Percentiles rank a stretch among this genome's conserved stretches.
phyloP scores from a whole-genome alignment of 2,329 filamentous ascomycete species.

The Elsinoe fawcettii region DNA sequence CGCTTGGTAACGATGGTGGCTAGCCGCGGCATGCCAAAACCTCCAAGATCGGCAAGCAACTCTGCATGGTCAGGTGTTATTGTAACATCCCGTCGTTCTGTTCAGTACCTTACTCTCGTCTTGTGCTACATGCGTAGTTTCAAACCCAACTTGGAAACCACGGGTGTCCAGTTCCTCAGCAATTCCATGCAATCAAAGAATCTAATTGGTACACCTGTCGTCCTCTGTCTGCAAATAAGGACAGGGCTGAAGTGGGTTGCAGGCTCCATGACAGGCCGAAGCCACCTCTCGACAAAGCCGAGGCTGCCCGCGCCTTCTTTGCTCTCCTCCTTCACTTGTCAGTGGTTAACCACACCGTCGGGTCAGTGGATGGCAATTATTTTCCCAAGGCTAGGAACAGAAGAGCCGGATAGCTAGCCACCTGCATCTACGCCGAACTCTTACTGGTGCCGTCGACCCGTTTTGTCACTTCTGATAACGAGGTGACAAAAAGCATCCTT shows the following conservation, averaged over 20 bases:
- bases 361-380: not conserved
- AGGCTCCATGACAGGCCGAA: not conserved
- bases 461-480: slow-evolving; percentile 4
- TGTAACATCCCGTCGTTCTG: not conserved
- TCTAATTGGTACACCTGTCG: not conserved
- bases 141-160: not conserved
- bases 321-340: not conserved
- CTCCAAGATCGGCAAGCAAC: not conserved
- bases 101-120: not conserved
- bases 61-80: not conserved
- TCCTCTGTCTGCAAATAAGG: not conserved
- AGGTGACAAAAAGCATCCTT: slow-evolving; percentile 3
- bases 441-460: not conserved
- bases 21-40: not conserved
- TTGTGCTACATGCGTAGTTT: not conserved
- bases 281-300: not conserved
- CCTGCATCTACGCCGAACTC: not conserved
- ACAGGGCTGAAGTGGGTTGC: not conserved
- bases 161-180: no score
- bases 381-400: not conserved
- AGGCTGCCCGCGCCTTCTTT: not conserved
- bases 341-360: not conserved
- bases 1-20: not conserved
- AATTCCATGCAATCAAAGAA: no score
- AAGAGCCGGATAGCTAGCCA: not conserved